These are phyloP conservation scores for Rhizopus arrhizus DNA, from an alignment of 371 early-diverging fungal genomes.

Conservation along the genomic window DNA sequence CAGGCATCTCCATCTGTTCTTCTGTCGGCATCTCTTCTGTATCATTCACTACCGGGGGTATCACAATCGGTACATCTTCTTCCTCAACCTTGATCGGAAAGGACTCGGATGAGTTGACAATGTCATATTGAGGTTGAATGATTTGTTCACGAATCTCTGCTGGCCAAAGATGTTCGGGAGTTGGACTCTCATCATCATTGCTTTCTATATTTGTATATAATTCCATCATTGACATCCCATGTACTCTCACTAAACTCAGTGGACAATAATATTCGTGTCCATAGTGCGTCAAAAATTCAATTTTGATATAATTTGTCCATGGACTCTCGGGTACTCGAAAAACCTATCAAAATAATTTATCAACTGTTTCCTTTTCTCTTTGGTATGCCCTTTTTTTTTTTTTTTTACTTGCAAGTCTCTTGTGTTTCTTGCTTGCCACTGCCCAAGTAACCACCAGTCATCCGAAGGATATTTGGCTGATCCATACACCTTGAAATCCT, in stretches of 20 bases:
- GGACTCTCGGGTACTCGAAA: constrained; percentile 74
- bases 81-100: constrained; percentile 20
- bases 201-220: constrained; percentile 74
- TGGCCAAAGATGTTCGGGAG: constrained; percentile 44
- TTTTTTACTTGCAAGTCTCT: constrained; percentile 77
- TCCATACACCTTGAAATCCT: constrained; percentile 80
- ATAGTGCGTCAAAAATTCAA: constrained; percentile 89
- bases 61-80: constrained; percentile 11
- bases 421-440: constrained; percentile 81
- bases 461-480: constrained; percentile 83
- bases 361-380: too few species aligned
- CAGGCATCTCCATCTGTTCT: not conserved
- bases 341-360: constrained; percentile 41
- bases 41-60: constrained; percentile 6
- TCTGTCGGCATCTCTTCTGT: not conserved
- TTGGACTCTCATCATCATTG: constrained; percentile 38
- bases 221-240: constrained; percentile 92
- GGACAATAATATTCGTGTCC: constrained; percentile 95
- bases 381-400: not conserved
- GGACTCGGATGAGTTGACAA: constrained; percentile 28
- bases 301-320: constrained; percentile 84
- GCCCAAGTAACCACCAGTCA: constrained; percentile 82
- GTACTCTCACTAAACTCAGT: constrained; percentile 82
- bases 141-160: constrained; percentile 43
- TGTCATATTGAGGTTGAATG: constrained; percentile 36